These are phyloP conservation scores for Tulasnella sp. DNA, from an alignment of 768 basidiomycete genomes.

Conservation along the genomic window DNA sequence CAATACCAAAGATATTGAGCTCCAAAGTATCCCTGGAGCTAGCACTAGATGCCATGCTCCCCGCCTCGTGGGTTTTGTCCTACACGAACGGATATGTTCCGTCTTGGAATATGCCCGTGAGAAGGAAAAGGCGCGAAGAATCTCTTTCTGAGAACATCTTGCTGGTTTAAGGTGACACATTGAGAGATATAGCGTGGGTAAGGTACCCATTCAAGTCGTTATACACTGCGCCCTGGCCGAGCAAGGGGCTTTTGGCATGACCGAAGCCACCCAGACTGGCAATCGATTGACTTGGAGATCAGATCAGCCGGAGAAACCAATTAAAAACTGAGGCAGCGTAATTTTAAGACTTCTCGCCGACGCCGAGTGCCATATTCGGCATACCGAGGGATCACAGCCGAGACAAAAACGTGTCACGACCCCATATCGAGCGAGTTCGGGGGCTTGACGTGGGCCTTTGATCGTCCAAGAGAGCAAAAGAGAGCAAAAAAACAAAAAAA, in stretches of 20 bases:
- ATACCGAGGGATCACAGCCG: not conserved
- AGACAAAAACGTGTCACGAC: not conserved
- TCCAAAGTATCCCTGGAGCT: not conserved
- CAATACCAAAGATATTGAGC: not conserved
- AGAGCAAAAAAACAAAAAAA: too few relatives aligned
- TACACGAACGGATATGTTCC: not conserved
- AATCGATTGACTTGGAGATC: not conserved
- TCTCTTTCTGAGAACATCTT: not conserved
- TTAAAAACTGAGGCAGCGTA: not conserved
- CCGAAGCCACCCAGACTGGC: not conserved
- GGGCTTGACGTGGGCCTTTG: not conserved
- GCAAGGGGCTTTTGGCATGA: not conserved
- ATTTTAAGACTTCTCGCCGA: not conserved
- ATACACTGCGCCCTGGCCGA: not conserved
- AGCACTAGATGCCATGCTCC: not conserved
- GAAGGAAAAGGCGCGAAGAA: not conserved
- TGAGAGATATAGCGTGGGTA: not conserved
- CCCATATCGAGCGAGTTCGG: not conserved
- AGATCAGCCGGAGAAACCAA: not conserved
- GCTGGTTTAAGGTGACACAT: not conserved
- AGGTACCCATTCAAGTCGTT: not conserved
- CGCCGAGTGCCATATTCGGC: not conserved
- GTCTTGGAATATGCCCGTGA: slow-evolving; percentile 2
- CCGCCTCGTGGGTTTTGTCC: not conserved
- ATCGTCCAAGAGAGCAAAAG: not conserved